Evolutionary conservation across 345 rosid species (phyloP), one percentile per base, ranked within the genome.

Genomic region (Balakata baccata): DNA sequence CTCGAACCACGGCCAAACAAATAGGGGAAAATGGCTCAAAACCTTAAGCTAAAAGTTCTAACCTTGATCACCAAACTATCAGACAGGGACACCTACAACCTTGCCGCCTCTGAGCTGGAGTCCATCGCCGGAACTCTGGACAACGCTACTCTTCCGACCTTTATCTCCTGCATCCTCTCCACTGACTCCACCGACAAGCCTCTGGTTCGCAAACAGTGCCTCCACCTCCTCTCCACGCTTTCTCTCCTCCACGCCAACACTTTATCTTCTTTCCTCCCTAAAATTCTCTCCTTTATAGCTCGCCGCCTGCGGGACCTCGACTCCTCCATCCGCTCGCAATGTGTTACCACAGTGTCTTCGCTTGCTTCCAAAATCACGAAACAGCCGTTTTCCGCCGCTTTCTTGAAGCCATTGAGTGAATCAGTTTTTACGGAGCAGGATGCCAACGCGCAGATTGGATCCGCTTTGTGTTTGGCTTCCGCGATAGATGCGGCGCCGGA

Each of bases 401-500:
- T 95, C 70, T 43, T 90, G 82, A 92, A 89, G 85, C 90, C 92
- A 3, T 75, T 93, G 64, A 75, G 88, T 51, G 97, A 92, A n/a
- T 82, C 92, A 56, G 87, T 90, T 29, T 94, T 90, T 81, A 92
- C 98, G 11, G 98, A 94, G 86, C 98, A 89, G 80, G 94, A 94
- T 43, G 20, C 69, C 68, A 86, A 84, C 51, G 87, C 97, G 8
- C 98, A 92, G 89, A 75, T 86, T 75, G 97, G 94, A 45, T 92
- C 91, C 18, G 98, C 94, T 1, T 78, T 90, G 78, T 90, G 98
- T 46, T 78, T 94, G 71, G 91, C 98, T 4, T 92, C 97, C 9
- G 92, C 97, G 49, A 85, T 94, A 11, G 93, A 88, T 22, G 81
- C 89, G 2, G 85, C 92, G 14, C 81, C 85, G 66, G 93, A 92